Conservation (phyloP, 2,329 filamentous ascomycete genomes). For the Botrytis sinoallii region DNA sequence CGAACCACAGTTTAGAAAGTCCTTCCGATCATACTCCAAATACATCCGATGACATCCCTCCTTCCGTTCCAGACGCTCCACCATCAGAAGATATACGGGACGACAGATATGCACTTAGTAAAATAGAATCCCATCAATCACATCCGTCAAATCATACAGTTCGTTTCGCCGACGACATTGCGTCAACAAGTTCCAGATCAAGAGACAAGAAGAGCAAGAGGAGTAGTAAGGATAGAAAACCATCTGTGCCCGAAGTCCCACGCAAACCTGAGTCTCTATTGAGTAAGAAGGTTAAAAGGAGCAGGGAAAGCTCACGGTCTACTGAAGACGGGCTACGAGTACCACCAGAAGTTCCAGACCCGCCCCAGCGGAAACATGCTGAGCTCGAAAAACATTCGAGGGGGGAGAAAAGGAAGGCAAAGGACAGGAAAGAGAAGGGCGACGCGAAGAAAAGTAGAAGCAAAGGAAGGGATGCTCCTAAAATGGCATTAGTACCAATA, state of each 20-base stretch:
- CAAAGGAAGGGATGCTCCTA: slow-evolving; percentile 19
- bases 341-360: background rate
- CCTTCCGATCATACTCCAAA: background rate
- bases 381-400: slow-evolving; percentile 6
- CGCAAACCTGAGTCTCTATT: background rate
- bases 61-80: background rate
- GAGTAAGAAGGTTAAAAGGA: background rate
- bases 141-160: slow-evolving; percentile 5
- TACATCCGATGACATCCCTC: background rate
- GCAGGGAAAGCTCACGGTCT: slow-evolving; percentile 22
- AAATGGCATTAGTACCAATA: background rate
- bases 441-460: slow-evolving; percentile 19
- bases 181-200: slow-evolving; percentile 15
- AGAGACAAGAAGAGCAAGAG: slow-evolving; percentile 17
- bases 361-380: background rate
- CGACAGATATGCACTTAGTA: background rate
- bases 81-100: background rate
- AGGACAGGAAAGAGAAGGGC: slow-evolving; percentile 22
- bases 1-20: background rate
- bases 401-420: slow-evolving; percentile 13
- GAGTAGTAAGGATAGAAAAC: slow-evolving; percentile 7
- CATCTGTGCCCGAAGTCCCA: background rate
- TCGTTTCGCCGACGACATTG: background rate
- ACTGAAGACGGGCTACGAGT: slow-evolving; percentile 21
- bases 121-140: background rate